Evolutionary conservation across 202 grass and related monocot species (phyloP), one percentile per base, ranked within the genome.

Genomic region (Schoenoplectus triqueter): DNA sequence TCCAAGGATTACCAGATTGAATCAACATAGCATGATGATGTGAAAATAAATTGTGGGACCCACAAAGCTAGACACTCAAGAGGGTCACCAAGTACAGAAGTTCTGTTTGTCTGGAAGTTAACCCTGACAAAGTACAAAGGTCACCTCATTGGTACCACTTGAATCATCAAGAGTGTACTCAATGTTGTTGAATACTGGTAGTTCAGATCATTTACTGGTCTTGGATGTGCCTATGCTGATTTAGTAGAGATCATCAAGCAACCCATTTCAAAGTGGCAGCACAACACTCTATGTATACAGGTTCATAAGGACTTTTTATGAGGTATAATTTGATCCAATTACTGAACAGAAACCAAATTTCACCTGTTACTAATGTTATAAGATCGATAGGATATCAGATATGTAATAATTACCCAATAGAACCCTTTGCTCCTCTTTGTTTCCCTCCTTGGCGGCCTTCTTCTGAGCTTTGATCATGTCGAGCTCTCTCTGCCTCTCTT

Each of bases 401-500:
- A 18, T 15, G 54, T 18, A 44, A 78, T 44, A 69, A 83, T 41
- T 87, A 42, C 91, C 94, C 86, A 92, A 90, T 48, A 89, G 50
- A 52, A 92, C 88, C 14, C 82, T 86, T 19, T 84, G 85, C 50
- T 55, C 80, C 40, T 60, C 87, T 61, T 48, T 49, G 52, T 78
- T 59, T 66, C 59, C 82, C 69, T 81, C 86, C 64, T 86, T 89
- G 45, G 88, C 88, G 40, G 75, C 47, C 87, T 94, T 94, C 80
- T 88, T 85, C 48, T 85, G 90, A 46, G 87, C 94, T 77, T 92
- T 94, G 47, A 89, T 87, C 20, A 81, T 8, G 21, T 97, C 94
- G 87, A 97, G 90, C 81, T 94, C 92, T 40, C 88, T 86, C 85
- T 94, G 92, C 63, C 88, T 85, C 22, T 92, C 94, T 78, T 94